Percentiles rank a stretch among this genome's conserved stretches.
Evolutionary conservation across 257 asterid species (phyloP).

Genomic region (Paulownia fortunei): DNA sequence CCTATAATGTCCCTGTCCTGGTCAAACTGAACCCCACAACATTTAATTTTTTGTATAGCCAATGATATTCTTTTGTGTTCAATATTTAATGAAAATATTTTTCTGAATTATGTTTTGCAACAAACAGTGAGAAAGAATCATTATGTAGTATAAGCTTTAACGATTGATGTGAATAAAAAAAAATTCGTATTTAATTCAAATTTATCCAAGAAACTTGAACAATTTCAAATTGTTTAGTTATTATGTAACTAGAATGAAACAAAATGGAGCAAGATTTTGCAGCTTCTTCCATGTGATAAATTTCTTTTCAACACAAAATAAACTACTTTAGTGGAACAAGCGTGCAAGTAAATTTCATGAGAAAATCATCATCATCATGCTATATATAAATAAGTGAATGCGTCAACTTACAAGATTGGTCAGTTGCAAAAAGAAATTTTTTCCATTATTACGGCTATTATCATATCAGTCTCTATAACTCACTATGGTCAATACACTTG

Average conservation of each 20-base stretch:
- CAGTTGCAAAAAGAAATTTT: neutral
- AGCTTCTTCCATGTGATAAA: neutral
- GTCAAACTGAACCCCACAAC: too few species aligned
- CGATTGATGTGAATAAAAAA: too few species aligned
- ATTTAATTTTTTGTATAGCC: too few species aligned
- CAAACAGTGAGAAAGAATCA: too few species aligned
- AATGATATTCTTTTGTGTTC: too few species aligned
- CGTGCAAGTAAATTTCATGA: neutral
- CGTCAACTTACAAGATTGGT: neutral
- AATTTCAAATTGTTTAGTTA: neutral
- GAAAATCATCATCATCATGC: neutral
- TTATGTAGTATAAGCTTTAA: too few species aligned
- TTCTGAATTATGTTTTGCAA: too few species aligned
- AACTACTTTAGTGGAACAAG: neutral
- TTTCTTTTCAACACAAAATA: neutral
- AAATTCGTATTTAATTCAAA: too few species aligned
- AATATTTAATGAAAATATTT: too few species aligned
- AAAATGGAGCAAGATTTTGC: neutral
- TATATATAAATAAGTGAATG: neutral
- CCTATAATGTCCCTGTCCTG: neutral
- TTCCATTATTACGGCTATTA: neutral
- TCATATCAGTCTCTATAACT: neutral
- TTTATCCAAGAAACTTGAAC: too few species aligned
- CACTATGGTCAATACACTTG: neutral
- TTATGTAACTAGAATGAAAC: neutral